A percentile compares a stretch with the other conserved stretches of the same genome.
Conservation (phyloP, 2,329 filamentous ascomycete genomes). For the Ceratocystis alfenasii region DNA sequence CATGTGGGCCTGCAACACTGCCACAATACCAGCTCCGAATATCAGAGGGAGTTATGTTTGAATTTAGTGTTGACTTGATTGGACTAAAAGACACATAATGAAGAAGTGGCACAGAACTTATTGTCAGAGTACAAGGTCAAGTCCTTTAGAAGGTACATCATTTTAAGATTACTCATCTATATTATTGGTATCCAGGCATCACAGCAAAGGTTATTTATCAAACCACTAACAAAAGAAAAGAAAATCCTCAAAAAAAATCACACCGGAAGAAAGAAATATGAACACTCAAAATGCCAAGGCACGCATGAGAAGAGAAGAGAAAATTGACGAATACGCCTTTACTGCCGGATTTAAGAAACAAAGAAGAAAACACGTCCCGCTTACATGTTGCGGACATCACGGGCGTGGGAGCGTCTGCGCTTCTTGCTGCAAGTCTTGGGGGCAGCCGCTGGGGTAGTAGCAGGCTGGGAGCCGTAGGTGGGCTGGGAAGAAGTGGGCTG, state of each 20-base stretch:
- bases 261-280: background rate
- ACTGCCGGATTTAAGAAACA: background rate
- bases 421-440: constrained; percentile 11
- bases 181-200: background rate
- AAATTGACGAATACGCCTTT: background rate
- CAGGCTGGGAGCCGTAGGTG: background rate
- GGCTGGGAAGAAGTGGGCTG: background rate
- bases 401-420: constrained; percentile 12
- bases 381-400: constrained; percentile 13
- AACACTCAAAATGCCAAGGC: background rate
- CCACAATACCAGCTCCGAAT: constrained; percentile 36
- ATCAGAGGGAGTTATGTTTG: constrained; percentile 33
- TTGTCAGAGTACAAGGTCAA: background rate
- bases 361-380: background rate
- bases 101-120: background rate
- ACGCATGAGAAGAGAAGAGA: constrained; percentile 1
- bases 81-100: background rate
- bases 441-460: background rate
- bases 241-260: background rate
- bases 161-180: background rate
- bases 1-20: constrained; percentile 47
- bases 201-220: constrained; percentile 6
- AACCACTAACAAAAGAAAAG: background rate
- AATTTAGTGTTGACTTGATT: constrained; percentile 24
- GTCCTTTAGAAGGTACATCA: background rate